phyloP scores from a whole-genome alignment of 2,329 filamentous ascomycete species.

The Epichloe gansuensis region DNA sequence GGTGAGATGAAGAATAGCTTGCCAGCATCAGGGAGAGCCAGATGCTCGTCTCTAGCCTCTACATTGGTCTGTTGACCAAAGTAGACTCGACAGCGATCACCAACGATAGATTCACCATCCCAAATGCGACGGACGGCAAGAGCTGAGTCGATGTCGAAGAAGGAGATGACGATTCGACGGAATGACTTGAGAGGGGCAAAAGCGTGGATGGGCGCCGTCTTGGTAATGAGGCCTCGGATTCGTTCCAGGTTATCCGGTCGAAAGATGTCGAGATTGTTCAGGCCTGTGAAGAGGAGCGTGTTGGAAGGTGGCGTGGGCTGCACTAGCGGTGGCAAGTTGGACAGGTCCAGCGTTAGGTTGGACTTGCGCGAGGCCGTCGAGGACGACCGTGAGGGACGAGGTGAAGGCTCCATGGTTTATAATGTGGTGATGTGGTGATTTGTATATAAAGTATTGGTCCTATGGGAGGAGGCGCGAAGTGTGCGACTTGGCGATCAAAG shows the following conservation, averaged over 20 bases:
- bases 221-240: constrained; percentile 58
- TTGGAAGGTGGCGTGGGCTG: constrained; percentile 69
- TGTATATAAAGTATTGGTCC: background rate
- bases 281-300: constrained; percentile 75
- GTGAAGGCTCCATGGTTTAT: constrained; percentile 23
- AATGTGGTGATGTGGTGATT: constrained; percentile 2
- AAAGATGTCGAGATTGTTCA: constrained; percentile 63
- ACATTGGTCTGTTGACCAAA: constrained; percentile 52
- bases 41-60: constrained; percentile 41
- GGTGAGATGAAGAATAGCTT: constrained; percentile 65
- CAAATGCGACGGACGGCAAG: constrained; percentile 59
- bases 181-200: constrained; percentile 76
- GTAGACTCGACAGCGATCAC: constrained; percentile 56
- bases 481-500: background rate
- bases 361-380: constrained; percentile 32
- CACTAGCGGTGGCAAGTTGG: constrained; percentile 54
- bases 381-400: constrained; percentile 29
- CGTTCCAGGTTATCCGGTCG: constrained; percentile 59
- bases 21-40: constrained; percentile 55
- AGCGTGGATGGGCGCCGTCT: constrained; percentile 60
- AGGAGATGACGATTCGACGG: constrained; percentile 69
- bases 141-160: constrained; percentile 58
- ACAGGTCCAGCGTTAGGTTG: constrained; percentile 60
- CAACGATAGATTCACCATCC: constrained; percentile 63
- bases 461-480: background rate